Evolutionary conservation across 306 rosid species (phyloP), one percentile per base, ranked within the genome.

Genomic region (Dalbergia cochinchinensis): DNA sequence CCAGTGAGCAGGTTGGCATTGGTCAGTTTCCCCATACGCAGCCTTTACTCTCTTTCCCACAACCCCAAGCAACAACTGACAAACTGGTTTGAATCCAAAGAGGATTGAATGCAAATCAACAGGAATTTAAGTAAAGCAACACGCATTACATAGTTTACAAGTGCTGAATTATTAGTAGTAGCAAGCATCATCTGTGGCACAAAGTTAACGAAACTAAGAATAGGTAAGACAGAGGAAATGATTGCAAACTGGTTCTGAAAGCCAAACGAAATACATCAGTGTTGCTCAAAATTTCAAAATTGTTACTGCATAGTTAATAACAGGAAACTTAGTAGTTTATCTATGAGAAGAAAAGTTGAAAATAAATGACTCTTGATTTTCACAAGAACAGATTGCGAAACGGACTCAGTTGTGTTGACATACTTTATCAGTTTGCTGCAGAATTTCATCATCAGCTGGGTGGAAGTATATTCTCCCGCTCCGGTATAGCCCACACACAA

Each of bases 401-500:
- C 45, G 60, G 51, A 70, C 55, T n/a, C 10, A 70, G 69, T 44
- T 45, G 20, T 15, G 39, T 47, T 57, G 57, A 83, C 94, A 59
- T 88, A 95, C 99, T 82, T 95, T 95, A 90, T 95, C 99, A 53
- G 86, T 88, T 86, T 76, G 84, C 86, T 65, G 91, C 86, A 95
- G 79, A 88, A 90, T 79, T 79, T 93, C 98, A 83, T 71, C 74
- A 48, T 95, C 99, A 62, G 76, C 77, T 61, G 99, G 99, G 86
- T 95, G 99, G 84, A 95, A 95, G 85, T 84, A 53, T 87, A 91
- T 88, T 88, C 80, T 89, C 85, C 98, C 98, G 64, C 78, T 84
- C 68, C 97, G 94, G 83, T 88, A 89, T 54, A 95, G 90, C 57
- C 99, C 99, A 82, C 96, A 93, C 67, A 93, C 96, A 78, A 93